A percentile compares a stretch with the other conserved stretches of the same genome.
These are phyloP conservation scores for Platismatia glauca DNA, from an alignment of 495 filamentous ascomycete species.

Conservation along the genomic window DNA sequence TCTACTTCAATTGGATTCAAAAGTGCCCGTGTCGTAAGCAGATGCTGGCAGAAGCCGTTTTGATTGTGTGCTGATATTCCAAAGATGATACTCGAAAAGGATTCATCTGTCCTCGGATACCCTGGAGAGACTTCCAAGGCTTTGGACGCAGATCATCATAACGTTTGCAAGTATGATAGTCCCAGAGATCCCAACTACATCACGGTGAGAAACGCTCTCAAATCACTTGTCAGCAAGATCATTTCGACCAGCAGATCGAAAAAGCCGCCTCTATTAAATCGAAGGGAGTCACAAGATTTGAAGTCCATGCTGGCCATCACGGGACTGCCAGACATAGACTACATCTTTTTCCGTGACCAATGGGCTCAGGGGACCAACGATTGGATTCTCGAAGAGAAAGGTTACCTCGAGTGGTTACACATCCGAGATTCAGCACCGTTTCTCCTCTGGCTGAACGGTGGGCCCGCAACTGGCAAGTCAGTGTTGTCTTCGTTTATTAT, in stretches of 20 bases:
- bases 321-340: constrained; percentile 31
- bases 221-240: constrained; percentile 21
- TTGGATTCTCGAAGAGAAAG: constrained; percentile 26
- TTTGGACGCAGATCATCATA: constrained; percentile 40
- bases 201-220: constrained; percentile 31
- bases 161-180: constrained; percentile 40
- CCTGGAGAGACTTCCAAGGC: constrained; percentile 33
- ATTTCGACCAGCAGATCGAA: constrained; percentile 12
- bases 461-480: constrained; percentile 32
- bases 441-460: constrained; percentile 30
- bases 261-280: not conserved
- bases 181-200: constrained; percentile 36
- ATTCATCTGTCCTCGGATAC: constrained; percentile 37
- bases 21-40: constrained; percentile 11
- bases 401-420: constrained; percentile 28
- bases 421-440: constrained; percentile 11
- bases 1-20: constrained; percentile 25
- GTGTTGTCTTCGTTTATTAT: constrained; percentile 28
- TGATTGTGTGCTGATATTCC: not conserved
- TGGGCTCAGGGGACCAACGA: constrained; percentile 31
- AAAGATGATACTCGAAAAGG: constrained; percentile 26
- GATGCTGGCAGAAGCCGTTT: not conserved
- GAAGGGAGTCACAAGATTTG: constrained; percentile 21
- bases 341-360: constrained; percentile 30
- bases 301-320: constrained; percentile 26